These are phyloP conservation scores for Backusella liffmaniae DNA, from an alignment of 192 early-diverging fungal genomes.

Conservation along the genomic window DNA sequence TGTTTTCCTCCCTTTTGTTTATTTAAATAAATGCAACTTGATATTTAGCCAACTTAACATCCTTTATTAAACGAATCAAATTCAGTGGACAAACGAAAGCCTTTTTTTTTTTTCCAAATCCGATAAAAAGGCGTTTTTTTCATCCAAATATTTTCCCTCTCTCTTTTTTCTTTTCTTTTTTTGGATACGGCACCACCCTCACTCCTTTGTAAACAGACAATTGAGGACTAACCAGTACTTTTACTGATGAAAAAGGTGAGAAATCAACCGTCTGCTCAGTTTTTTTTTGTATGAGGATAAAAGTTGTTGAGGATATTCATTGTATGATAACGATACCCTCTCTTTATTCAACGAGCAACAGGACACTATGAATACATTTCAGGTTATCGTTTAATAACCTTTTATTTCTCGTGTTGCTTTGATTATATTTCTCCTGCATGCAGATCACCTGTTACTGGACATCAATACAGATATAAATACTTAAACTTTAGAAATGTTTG, in stretches of 20 bases:
- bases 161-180: constrained; percentile 8
- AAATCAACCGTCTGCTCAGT: background rate
- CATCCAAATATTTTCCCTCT: too few relatives aligned
- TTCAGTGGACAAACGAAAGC: too few relatives aligned
- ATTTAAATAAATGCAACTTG: too few relatives aligned
- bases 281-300: background rate
- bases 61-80: too few relatives aligned
- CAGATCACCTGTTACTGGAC: constrained; percentile 77
- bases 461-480: constrained; percentile 80
- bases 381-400: constrained; percentile 51
- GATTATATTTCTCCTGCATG: constrained; percentile 63
- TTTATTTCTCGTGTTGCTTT: constrained; percentile 60
- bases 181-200: background rate
- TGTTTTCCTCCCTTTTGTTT: too few relatives aligned
- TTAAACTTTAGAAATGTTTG: constrained; percentile 60
- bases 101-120: background rate
- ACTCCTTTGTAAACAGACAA: background rate
- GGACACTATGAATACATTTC: constrained; percentile 31
- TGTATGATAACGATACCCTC: background rate
- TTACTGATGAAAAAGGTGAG: background rate
- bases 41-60: too few relatives aligned
- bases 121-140: too few relatives aligned
- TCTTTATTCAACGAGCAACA: background rate
- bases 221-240: background rate
- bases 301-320: background rate